Evolutionary conservation across 352 stramenopile species (phyloP), one percentile per base, ranked within the genome.

Genomic region (Phytophthora idaei): DNA sequence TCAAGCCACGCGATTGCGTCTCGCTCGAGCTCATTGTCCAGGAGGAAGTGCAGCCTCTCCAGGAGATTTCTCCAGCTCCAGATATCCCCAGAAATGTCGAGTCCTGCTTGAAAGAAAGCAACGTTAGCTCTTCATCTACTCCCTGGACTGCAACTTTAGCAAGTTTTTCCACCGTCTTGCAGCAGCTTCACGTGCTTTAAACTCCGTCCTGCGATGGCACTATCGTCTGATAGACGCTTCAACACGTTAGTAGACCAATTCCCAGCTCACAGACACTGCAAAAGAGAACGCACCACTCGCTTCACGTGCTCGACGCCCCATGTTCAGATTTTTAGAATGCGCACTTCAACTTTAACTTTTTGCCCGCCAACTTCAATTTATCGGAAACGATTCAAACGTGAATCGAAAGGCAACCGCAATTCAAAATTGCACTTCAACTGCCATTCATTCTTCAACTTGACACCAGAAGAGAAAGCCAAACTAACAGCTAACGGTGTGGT

Each of bases 261-360:
- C 6, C 7, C 0, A 25, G 28, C 15, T 4, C 11, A 9, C 14
- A 7, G 10, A 14, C 12, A 17, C 15, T 39, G 32, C 46, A 44
- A 17, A 48, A 39, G 28, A 28, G 5, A 14, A 61, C 57, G 36
- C 47, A 64, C 67, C 55, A 44, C 32, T 50, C 15, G 45, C 67
- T 74, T 61, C 56, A n/a, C 57, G 62, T 63, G 37, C 46, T 57
- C 67, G 56, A n/a, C 61, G 45, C 32, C 52, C 53, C 67, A 75
- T 75, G 47, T 12, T 62, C 14, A 12, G 41, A 45, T 44, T 9
- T 28, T 14, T 29, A 44, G 17, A 67, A 63, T 66, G 66, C 59
- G 58, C 66, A 73, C 66, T 73, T 73, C 53, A 61, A 61, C 53
- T 61, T 39, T 27, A 61, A 61, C 41, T 49, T 46, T 25, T 3